Conservation (phyloP, 257 asterid species). For the Gentiana dahurica region DNA sequence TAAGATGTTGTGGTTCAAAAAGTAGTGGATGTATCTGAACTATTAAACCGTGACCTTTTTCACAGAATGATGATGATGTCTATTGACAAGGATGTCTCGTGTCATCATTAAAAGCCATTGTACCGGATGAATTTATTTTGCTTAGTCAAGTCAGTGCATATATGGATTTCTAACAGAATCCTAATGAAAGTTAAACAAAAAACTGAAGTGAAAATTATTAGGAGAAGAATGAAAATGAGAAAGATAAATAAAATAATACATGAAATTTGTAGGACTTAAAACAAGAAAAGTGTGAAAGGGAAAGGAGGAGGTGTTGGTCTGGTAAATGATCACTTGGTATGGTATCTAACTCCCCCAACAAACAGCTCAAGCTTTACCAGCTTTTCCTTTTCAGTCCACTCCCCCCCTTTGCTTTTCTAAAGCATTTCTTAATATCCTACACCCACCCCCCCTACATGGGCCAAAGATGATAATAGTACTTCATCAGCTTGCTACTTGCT, state of each 20-base stretch:
- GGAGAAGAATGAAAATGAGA: too few relatives aligned
- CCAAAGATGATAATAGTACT: too few relatives aligned
- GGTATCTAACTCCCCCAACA: slow-evolving; percentile 1
- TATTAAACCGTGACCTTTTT: slow-evolving; percentile 23
- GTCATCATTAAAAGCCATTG: too few relatives aligned
- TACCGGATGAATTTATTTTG: too few relatives aligned
- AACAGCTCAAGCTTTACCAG: slow-evolving; percentile 13
- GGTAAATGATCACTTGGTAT: slow-evolving; percentile 26
- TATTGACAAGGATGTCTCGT: not conserved
- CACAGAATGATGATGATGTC: slow-evolving; percentile 31
- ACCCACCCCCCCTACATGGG: not conserved
- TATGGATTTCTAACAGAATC: too few relatives aligned
- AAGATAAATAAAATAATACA: too few relatives aligned
- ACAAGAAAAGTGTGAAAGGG: not conserved
- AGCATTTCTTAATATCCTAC: slow-evolving; percentile 16
- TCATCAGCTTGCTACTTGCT: not conserved
- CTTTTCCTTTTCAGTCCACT: slow-evolving; percentile 55
- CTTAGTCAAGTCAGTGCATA: too few relatives aligned
- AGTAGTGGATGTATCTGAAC: too few relatives aligned
- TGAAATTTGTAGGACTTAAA: too few relatives aligned
- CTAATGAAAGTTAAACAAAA: too few relatives aligned
- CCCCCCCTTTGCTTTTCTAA: slow-evolving; percentile 23
- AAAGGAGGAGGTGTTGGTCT: not conserved
- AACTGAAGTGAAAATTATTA: too few relatives aligned
- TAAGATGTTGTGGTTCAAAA: too few relatives aligned